Percentiles rank a stretch among this genome's conserved stretches.
These are phyloP conservation scores for Acrodontium crateriforme DNA, from an alignment of 2,329 filamentous ascomycete genomes.

Conservation along the genomic window DNA sequence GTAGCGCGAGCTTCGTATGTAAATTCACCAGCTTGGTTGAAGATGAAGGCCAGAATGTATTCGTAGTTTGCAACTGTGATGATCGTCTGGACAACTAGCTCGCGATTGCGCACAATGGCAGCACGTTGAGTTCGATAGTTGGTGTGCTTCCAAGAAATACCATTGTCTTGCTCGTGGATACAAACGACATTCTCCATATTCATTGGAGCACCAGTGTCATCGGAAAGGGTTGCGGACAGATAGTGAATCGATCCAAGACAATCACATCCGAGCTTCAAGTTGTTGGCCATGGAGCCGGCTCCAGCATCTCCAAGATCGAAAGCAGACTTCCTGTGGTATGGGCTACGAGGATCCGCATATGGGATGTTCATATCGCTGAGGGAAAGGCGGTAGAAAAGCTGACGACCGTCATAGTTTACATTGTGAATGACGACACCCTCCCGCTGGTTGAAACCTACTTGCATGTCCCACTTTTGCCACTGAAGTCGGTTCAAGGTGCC, in stretches of 20 bases:
- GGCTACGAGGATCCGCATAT: conserved; percentile 50
- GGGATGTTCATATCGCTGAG: conserved; percentile 55
- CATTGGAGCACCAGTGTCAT: conserved; percentile 42
- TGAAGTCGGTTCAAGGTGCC: conserved; percentile 38
- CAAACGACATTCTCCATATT: conserved; percentile 54
- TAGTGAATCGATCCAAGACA: conserved; percentile 59
- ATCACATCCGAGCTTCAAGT: conserved; percentile 56
- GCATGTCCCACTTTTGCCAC: conserved; percentile 53
- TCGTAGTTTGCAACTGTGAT: conserved; percentile 58
- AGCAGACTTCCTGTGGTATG: conserved; percentile 55
- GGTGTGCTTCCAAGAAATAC: conserved; percentile 58
- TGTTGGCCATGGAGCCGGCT: conserved; percentile 46
- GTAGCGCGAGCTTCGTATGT: conserved; percentile 56
- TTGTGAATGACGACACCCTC: conserved; percentile 57
- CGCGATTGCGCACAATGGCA: conserved; percentile 48
- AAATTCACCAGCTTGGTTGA: conserved; percentile 56
- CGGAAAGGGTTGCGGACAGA: conserved; percentile 41
- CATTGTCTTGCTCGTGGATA: conserved; percentile 56
- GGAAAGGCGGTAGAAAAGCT: conserved; percentile 52
- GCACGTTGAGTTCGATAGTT: conserved; percentile 55
- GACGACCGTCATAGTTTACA: conserved; percentile 38
- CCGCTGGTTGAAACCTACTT: conserved; percentile 47
- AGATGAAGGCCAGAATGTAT: conserved; percentile 58
- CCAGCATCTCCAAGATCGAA: conserved; percentile 57
- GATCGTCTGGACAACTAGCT: conserved; percentile 55